Base-by-base conservation (phyloP, 441 rosid species). In the Capsella rubella region DNA sequence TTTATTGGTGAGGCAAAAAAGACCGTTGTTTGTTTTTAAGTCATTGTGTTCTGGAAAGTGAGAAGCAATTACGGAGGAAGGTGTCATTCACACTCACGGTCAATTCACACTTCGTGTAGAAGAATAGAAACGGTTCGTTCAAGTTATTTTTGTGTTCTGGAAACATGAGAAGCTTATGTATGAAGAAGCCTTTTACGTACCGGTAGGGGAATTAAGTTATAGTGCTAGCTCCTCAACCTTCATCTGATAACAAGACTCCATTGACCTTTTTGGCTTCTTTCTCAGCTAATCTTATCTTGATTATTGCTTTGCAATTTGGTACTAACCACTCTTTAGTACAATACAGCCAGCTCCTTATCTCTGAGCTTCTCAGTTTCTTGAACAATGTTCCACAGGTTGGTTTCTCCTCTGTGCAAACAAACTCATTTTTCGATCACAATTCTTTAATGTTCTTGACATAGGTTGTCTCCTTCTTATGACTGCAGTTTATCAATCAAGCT, bases 371-470 rank as follows among this genome's bases (percentile, higher is more conserved):
- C 88, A 37, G 85, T 86, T 80, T 89, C 90, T 78, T 83, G 84
- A 81, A 80, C 39, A 37, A 84, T 59, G 75, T 66, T 73, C 85
- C 84, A 87, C 76, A 94, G 68, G 82, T 87, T 85, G 32, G 84
- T 84, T 84, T 91, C 96, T 84, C 85, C 96, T 84, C 84, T 91
- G 70, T 87, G 42, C 92, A 78, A 83, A 60, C 55, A 87, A 75
- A 73, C 81, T 83, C 92, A 39, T 74, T 74, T 16, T 21, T 13
- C 1, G 43, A 43, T 39, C 37, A 40, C 37, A 67, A 50, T 39
- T 74, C 67, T 40, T 74, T 39, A 32, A 31, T 67, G 21, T 66
- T 74, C 55, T 67, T 67, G 50, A 45, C 9, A 43, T 43, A 43
- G 16, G 16, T 6, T 42, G 47, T 14, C 47, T 43, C n/a, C 47